Evolutionary conservation across 1,284 basidiomycete species (phyloP).

Genomic region (Malassezia caprae): DNA sequence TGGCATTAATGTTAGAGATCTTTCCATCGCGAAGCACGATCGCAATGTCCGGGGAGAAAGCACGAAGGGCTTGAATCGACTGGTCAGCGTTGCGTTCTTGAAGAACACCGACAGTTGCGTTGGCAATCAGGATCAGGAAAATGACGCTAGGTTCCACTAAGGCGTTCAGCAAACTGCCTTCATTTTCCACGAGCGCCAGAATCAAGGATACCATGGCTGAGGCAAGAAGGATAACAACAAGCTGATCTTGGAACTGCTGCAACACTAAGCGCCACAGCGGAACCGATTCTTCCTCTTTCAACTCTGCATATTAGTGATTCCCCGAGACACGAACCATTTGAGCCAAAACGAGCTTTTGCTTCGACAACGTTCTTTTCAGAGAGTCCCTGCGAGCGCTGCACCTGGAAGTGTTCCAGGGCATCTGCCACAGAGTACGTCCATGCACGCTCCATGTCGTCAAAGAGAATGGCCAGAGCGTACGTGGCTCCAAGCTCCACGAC

Average conservation of each 20-base stretch:
- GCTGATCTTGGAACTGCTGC: conserved; percentile 68
- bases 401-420: conserved; percentile 28
- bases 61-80: conserved; percentile 45
- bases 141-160: conserved; percentile 46
- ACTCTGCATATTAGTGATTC: conserved; percentile 22
- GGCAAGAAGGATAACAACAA: conserved; percentile 44
- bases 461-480: not conserved
- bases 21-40: conserved; percentile 34
- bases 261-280: conserved; percentile 86
- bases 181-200: conserved; percentile 39
- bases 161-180: conserved; percentile 38
- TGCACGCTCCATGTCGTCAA: conserved; percentile 30
- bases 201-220: conserved; percentile 46
- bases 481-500: not conserved
- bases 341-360: conserved; percentile 25
- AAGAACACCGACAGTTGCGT: conserved; percentile 46
- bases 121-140: conserved; percentile 46
- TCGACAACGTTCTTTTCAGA: conserved; percentile 25
- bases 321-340: conserved; percentile 20
- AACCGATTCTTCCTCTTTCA: conserved; percentile 79
- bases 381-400: conserved; percentile 34
- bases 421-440: conserved; percentile 39
- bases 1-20: conserved; percentile 26
- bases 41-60: conserved; percentile 43
- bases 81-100: conserved; percentile 47